Base-by-base conservation (phyloP, 169 alveolate genomes). In the Plasmodium fragile region DNA sequence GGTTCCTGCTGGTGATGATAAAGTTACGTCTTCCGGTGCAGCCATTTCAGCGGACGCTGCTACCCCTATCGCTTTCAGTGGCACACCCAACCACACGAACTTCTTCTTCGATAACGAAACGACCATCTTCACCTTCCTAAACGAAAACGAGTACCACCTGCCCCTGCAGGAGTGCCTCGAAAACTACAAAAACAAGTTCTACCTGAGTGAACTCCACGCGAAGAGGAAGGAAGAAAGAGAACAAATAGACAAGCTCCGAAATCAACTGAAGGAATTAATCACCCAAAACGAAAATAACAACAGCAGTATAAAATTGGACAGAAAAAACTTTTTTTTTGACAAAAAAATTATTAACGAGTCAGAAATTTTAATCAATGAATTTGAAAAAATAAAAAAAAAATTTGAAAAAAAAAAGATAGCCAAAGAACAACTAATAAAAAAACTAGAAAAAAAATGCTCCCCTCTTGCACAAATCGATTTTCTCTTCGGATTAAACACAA, bases 71-170 rank as follows among this genome's bases (percentile, higher is more conserved):
- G 3, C 18, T 39, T 39, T 3, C 30, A 25, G n/a, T 4, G 75
- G 10, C n/a, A 0, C 36, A 4, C 75, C 75, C 5, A 2, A 1
- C 3, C 25, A 4, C 1, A 70, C 77, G 18, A 83, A 85, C 41
- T 85, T 45, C 32, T 85, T 85, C 82, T 85, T 85, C 34, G 93
- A 85, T 22, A 53, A 53, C 25, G 93, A 85, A 34, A 73, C 85
- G 36, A 85, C 79, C n/a, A 85, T 85, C n/a, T 85, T 85, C 39
- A 73, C 93, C n/a, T 85, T 73, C 65, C 73, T 55, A 1, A 85
- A 85, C 18, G 93, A 85, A 49, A 85, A 85, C 39, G 32, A 36
- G 22, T 85, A 53, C 43, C n/a, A 45, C 6, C 32, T 83, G 4
- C 30, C 69, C 45, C 69, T 85, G 36, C 18, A 25, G 7, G n/a